phyloP scores from a whole-genome alignment of 305 asterid genomes.

The Solanum chacoense region DNA sequence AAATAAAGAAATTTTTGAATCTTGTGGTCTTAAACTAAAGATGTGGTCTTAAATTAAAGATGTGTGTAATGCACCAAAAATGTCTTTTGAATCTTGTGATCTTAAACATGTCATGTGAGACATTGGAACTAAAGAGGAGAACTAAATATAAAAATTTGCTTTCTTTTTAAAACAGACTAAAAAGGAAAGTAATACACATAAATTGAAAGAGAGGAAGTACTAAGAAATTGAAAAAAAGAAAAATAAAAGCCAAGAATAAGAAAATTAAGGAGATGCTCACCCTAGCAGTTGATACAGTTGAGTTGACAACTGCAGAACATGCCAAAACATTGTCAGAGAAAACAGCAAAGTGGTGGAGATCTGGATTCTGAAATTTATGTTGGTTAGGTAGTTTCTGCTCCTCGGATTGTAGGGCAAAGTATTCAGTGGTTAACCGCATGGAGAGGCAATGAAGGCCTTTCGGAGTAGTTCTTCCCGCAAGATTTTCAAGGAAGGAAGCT shows the following conservation, averaged over 20 bases:
- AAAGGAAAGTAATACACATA: background rate
- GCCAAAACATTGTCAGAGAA: slow-evolving; percentile 93
- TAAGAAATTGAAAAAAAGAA: background rate
- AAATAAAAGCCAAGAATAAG: background rate
- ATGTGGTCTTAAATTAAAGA: background rate
- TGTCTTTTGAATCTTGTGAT: background rate
- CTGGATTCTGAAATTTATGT: slow-evolving; percentile 45
- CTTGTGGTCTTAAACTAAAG: background rate
- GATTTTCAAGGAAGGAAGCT: slow-evolving; percentile 59
- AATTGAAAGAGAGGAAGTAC: background rate
- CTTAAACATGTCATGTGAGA: background rate
- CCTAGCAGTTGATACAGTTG: slow-evolving; percentile 62
- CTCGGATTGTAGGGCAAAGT: slow-evolving; percentile 45
- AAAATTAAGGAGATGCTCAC: slow-evolving; percentile 24
- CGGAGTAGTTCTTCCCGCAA: slow-evolving; percentile 87
- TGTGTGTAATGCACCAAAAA: background rate
- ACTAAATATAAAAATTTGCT: background rate
- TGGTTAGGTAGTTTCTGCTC: slow-evolving; percentile 51
- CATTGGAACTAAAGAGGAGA: background rate
- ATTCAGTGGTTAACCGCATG: slow-evolving; percentile 80
- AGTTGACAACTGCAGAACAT: slow-evolving; percentile 82
- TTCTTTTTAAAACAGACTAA: background rate
- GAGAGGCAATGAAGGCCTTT: slow-evolving; percentile 90
- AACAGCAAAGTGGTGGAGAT: slow-evolving; percentile 67
- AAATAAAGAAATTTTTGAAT: background rate